Percentiles rank a stretch among this genome's conserved stretches.
phyloP scores from a whole-genome alignment of 208 protist species.

The Crithidia sp. region DNA sequence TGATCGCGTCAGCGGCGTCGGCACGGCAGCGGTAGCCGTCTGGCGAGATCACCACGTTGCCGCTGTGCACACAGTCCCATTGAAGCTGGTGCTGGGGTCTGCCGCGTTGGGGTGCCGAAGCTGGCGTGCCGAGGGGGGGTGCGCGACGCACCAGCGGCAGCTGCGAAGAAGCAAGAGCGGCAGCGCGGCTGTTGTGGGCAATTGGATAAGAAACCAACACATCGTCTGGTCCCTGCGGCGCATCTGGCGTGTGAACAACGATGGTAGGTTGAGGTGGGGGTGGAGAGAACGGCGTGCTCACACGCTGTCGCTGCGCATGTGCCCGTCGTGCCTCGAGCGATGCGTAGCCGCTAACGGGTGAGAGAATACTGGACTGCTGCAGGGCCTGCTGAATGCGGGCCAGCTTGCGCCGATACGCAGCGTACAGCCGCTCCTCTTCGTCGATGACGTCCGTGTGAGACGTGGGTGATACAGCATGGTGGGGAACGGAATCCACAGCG shows the following conservation, averaged over 20 bases:
- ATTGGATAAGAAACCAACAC: no score
- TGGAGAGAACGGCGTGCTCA: slow-evolving; percentile 11
- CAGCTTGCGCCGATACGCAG: slow-evolving; percentile 22
- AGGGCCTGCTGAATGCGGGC: slow-evolving; percentile 32
- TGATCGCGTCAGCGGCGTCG: slow-evolving; percentile 47
- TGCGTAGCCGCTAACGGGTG: background rate
- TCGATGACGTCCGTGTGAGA: background rate
- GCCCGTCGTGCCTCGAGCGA: slow-evolving; percentile 20
- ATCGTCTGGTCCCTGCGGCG: no score
- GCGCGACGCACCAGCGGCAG: slow-evolving; percentile 24
- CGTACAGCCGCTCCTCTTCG: slow-evolving; percentile 28
- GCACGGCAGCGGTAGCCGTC: slow-evolving; percentile 51
- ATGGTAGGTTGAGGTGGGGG: background rate
- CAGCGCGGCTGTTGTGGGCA: no score
- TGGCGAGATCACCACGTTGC: slow-evolving; percentile 62
- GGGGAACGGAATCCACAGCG: background rate
- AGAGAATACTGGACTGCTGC: background rate
- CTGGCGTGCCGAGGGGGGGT: background rate
- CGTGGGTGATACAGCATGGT: no score
- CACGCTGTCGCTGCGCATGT: slow-evolving; percentile 15
- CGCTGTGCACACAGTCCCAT: slow-evolving; percentile 63
- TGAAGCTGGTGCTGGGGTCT: slow-evolving; percentile 21
- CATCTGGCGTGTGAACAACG: no score
- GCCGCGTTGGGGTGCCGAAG: background rate
- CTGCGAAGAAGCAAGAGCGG: background rate